Conservation (phyloP, 2,329 filamentous ascomycete genomes). For the Monosporascus sp. region DNA sequence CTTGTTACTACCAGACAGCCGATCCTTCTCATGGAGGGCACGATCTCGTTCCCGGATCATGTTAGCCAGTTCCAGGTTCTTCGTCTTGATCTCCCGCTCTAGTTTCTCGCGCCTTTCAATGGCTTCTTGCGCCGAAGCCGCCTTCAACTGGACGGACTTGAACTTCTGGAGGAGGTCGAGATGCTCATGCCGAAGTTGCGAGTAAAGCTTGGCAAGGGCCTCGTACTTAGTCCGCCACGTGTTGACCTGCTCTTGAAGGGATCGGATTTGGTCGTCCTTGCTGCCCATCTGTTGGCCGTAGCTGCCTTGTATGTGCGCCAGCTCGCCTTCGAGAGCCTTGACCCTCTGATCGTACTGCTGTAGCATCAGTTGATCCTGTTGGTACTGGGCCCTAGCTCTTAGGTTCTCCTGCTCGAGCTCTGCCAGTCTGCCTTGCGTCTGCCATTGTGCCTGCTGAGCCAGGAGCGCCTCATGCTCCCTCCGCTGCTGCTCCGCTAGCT, state of each 20-base stretch:
- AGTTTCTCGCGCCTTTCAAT: slow-evolving; percentile 93
- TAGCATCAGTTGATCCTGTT: slow-evolving; percentile 94
- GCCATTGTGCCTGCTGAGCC: slow-evolving; percentile 83
- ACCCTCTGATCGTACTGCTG: slow-evolving; percentile 95
- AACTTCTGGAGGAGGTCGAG: slow-evolving; percentile 93
- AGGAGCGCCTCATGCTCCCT: slow-evolving; percentile 86
- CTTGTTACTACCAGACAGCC: slow-evolving; percentile 76
- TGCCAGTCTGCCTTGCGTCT: slow-evolving; percentile 91
- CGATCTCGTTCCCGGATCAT: slow-evolving; percentile 97
- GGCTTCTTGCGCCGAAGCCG: slow-evolving; percentile 92
- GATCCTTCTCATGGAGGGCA: slow-evolving; percentile 88
- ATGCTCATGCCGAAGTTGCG: slow-evolving; percentile 91
- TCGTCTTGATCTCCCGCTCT: slow-evolving; percentile 96
- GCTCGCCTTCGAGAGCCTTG: slow-evolving; percentile 85
- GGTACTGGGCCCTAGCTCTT: slow-evolving; percentile 89
- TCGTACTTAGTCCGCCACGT: slow-evolving; percentile 98
- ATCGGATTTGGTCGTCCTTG: slow-evolving; percentile 89
- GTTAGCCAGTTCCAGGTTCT: slow-evolving; percentile 96
- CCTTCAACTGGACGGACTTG: slow-evolving; percentile 93
- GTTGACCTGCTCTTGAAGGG: slow-evolving; percentile 94
- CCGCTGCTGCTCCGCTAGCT: slow-evolving; percentile 82
- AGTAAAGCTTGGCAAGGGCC: slow-evolving; percentile 92
- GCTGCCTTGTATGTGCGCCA: slow-evolving; percentile 75
- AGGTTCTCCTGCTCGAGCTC: slow-evolving; percentile 94
- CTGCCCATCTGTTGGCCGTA: slow-evolving; percentile 80